Evolutionary conservation across 352 stramenopile species (phyloP), one percentile per base, ranked within the genome.

Genomic region (Phytopythium ostracodes): DNA sequence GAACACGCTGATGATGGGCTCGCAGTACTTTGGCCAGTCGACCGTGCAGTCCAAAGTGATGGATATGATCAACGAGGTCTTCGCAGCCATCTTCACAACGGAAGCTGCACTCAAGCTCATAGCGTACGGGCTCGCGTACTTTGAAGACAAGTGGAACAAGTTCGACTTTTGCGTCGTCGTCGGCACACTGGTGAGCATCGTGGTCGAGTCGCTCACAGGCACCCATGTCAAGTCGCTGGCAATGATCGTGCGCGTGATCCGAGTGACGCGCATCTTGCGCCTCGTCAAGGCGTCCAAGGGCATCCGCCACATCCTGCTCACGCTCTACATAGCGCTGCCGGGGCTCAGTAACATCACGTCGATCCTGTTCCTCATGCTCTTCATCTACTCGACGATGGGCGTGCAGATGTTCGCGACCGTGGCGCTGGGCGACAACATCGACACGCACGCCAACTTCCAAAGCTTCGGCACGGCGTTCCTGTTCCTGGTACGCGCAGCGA

Each of bases 391-490:
- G 46, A 92, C 94, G 0, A 89, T 97, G 79, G 91, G 91, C 2
- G 86, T 98, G 20, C 88, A 98, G 72, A 77, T 98, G 31, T 98
- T 97, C 65, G 89, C 88, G 22, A 96, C 91, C 29, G 78, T 98
- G 4, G 77, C 77, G 27, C 65, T 95, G 46, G 65, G 49, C 0
- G 67, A 78, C 31, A 89, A 89, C 50, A 79, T 98, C 46, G 84
- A 97, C 63, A 65, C 68, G 14, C 88, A 97, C 55, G 81, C 88
- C 27, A 98, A 98, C 71, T 98, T 98, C 53, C 88, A 96, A 66
- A 81, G 82, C 38, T 95, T 98, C 53, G 87, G 85, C 46, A 96
- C 78, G n/a, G 89, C 87, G 1, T 89, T 98, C 38, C 73, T 98
- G 27, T 89, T 96, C 25, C 68, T 98, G 4, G 57, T 98, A 18